phyloP scores from a whole-genome alignment of 148 eudicot genomes.

The Vaccinium corymbosum region DNA sequence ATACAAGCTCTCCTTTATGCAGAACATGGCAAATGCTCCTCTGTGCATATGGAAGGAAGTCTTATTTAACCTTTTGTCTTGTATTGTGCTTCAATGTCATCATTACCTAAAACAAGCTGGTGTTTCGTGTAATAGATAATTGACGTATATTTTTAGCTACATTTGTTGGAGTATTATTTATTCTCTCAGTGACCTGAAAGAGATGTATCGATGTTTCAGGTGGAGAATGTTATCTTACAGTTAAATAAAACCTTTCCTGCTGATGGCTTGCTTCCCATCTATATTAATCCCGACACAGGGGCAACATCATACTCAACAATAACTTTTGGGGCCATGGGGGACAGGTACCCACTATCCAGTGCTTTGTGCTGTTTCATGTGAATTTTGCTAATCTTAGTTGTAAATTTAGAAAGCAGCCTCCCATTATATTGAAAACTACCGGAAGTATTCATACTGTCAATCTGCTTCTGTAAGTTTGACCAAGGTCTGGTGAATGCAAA shows the following conservation, averaged over 20 bases:
- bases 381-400: slow-evolving; percentile 7
- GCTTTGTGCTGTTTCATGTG: slow-evolving; percentile 15
- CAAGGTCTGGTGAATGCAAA: slow-evolving; percentile 13
- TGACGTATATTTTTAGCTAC: background rate
- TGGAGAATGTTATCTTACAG: slow-evolving; percentile 72
- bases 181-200: slow-evolving; percentile 2
- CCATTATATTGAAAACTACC: background rate
- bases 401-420: background rate
- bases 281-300: slow-evolving; percentile 75
- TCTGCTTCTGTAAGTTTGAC: slow-evolving; percentile 10
- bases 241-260: slow-evolving; percentile 81
- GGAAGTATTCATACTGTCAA: slow-evolving; percentile 2
- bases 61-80: background rate
- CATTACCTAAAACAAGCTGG: background rate
- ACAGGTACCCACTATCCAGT: slow-evolving; percentile 51
- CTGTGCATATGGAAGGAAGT: slow-evolving; percentile 7
- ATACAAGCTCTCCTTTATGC: background rate
- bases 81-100: background rate
- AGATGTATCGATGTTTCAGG: slow-evolving; percentile 42
- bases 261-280: slow-evolving; percentile 92
- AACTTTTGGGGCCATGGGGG: slow-evolving; percentile 99
- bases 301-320: slow-evolving; percentile 61
- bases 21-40: background rate
- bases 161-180: background rate
- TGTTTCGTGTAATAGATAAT: background rate